Conservation (phyloP, 1,284 basidiomycete genomes). For the Chalciporus sp. region DNA sequence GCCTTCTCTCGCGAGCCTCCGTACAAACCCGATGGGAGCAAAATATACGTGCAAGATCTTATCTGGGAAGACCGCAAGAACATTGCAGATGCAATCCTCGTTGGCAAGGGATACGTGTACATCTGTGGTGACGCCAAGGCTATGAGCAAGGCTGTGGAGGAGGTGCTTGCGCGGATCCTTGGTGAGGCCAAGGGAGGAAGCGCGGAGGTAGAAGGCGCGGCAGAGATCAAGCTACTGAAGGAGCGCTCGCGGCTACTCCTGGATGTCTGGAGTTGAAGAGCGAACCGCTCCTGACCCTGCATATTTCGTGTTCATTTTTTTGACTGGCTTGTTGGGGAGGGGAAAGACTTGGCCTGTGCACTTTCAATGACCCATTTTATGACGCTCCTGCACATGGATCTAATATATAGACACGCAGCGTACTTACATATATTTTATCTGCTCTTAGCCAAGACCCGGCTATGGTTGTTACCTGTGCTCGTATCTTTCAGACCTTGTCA, state of each 20-base stretch:
- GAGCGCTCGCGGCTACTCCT: constrained; percentile 83
- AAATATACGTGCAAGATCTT: constrained; percentile 97
- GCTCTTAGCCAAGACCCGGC: background rate
- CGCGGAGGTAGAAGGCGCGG: constrained; percentile 82
- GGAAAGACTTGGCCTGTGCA: background rate
- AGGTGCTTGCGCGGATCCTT: constrained; percentile 82
- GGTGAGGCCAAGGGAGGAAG: constrained; percentile 91
- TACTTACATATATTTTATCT: constrained; percentile 11
- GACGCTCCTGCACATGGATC: constrained; percentile 14
- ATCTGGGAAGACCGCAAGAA: constrained; percentile 84
- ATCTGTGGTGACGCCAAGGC: constrained; percentile 96
- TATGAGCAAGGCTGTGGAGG: constrained; percentile 96
- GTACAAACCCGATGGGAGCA: constrained; percentile 87
- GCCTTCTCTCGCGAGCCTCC: constrained; percentile 89
- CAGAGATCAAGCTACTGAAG: constrained; percentile 93
- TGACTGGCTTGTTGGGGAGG: background rate
- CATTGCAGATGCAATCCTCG: constrained; percentile 87
- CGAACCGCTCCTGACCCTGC: background rate
- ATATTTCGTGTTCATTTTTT: background rate
- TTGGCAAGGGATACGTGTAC: constrained; percentile 93
- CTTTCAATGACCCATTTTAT: constrained; percentile 9
- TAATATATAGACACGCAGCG: constrained; percentile 25
- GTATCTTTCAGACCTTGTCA: background rate
- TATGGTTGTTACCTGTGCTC: background rate
- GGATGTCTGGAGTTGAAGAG: constrained; percentile 77